Evolutionary conservation across 371 early-diverging fungal genomes (phyloP).

Genomic region (Haplosporangium sp.): DNA sequence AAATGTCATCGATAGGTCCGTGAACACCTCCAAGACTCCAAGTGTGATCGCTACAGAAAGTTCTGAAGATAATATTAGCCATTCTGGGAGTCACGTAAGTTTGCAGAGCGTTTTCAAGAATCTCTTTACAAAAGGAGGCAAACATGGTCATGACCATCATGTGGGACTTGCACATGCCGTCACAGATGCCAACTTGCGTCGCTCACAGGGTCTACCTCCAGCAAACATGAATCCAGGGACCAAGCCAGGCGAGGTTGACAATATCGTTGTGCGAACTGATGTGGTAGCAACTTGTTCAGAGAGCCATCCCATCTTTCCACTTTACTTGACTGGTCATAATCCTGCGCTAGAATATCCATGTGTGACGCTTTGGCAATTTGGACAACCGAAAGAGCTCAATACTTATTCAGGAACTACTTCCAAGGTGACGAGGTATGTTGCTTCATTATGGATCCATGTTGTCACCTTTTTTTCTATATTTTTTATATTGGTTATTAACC

Average conservation of each 20-base stretch:
- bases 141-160: conserved; percentile 20
- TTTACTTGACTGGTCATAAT: conserved; percentile 72
- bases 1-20: conserved; percentile 38
- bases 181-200: conserved; percentile 51
- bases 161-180: conserved; percentile 45
- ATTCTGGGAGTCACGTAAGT: conserved; percentile 31
- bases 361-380: conserved; percentile 72
- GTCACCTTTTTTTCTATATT: no score
- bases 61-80: conserved; percentile 32
- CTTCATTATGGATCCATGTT: neutral
- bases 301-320: conserved; percentile 68
- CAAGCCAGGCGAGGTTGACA: conserved; percentile 54
- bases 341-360: conserved; percentile 60
- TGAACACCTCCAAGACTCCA: conserved; percentile 26
- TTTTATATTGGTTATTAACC: no score
- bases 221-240: conserved; percentile 2
- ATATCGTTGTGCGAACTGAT: conserved; percentile 54
- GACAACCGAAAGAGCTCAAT: conserved; percentile 68
- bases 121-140: conserved; percentile 26
- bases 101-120: conserved; percentile 49
- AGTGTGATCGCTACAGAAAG: conserved; percentile 41
- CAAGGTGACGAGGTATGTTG: conserved; percentile 62
- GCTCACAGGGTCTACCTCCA: conserved; percentile 31
- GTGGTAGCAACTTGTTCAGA: conserved; percentile 65
- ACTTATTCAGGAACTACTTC: conserved; percentile 67